Percentiles rank a stretch among this genome's conserved stretches.
phyloP scores from a whole-genome alignment of 164 flowering plant species.

The Vitis labrusca region DNA sequence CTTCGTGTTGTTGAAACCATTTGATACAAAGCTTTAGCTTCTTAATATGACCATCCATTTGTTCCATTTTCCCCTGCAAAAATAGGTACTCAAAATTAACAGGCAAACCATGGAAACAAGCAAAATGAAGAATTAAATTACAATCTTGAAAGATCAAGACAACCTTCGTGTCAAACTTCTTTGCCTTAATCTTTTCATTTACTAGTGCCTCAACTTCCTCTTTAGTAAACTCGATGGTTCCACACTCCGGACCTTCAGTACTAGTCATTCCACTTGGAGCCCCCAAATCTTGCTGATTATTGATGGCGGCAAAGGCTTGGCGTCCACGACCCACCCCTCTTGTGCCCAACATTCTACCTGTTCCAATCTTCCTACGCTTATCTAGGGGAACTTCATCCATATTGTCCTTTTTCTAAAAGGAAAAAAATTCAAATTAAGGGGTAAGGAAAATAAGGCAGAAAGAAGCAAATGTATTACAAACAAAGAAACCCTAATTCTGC shows the following conservation, averaged over 20 bases:
- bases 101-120: background rate
- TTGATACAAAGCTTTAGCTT: slow-evolving; percentile 61
- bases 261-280: slow-evolving; percentile 28
- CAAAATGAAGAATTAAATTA: background rate
- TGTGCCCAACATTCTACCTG: slow-evolving; percentile 43
- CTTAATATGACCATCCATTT: slow-evolving; percentile 46
- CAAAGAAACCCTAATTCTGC: too few species aligned
- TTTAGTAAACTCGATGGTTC: slow-evolving; percentile 53
- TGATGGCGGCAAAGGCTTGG: slow-evolving; percentile 52
- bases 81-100: background rate
- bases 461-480: background rate
- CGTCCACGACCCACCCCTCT: slow-evolving; percentile 31
- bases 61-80: slow-evolving; percentile 60
- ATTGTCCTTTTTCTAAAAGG: slow-evolving; percentile 34
- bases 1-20: slow-evolving; percentile 66
- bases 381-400: slow-evolving; percentile 47
- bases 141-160: background rate
- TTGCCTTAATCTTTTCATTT: slow-evolving; percentile 67
- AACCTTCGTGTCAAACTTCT: slow-evolving; percentile 74
- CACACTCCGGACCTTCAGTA: slow-evolving; percentile 51
- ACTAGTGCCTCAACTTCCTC: slow-evolving; percentile 79
- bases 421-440: background rate
- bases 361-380: slow-evolving; percentile 52
- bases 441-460: background rate
- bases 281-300: slow-evolving; percentile 46